Evolutionary conservation across 805 yeast species (phyloP).

Genomic region (Priceomyces medius): DNA sequence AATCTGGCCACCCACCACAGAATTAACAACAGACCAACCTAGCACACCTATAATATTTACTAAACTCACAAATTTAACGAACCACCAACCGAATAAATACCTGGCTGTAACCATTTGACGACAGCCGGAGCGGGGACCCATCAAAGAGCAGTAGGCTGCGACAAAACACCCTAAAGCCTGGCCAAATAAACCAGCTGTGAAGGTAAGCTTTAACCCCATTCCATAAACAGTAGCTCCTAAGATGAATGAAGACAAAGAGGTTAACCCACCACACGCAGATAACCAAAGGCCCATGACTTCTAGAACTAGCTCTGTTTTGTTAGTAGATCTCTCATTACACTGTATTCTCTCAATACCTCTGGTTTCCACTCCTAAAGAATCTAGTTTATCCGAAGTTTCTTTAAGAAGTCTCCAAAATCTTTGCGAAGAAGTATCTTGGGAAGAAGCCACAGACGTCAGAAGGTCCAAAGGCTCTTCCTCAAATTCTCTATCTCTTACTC

Average conservation of each 20-base stretch:
- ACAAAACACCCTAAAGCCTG: conserved; percentile 66
- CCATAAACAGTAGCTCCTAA: conserved; percentile 72
- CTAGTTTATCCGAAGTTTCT: conserved; percentile 30
- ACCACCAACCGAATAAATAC: conserved; percentile 82
- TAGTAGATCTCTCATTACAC: conserved; percentile 61
- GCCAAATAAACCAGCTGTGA: conserved; percentile 63
- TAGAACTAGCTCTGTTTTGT: conserved; percentile 26
- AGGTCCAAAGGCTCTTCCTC: not conserved
- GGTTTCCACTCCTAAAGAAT: conserved; percentile 60
- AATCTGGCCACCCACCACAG: conserved; percentile 86
- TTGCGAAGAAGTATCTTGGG: not conserved
- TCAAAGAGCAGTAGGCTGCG: conserved; percentile 79
- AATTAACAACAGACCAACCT: conserved; percentile 95
- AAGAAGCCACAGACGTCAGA: not conserved
- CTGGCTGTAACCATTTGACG: conserved; percentile 85
- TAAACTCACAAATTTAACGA: conserved; percentile 71
- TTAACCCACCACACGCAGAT: conserved; percentile 83
- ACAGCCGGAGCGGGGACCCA: conserved; percentile 91
- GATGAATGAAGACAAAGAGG: conserved; percentile 83
- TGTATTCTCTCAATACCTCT: conserved; percentile 77
- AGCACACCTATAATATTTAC: conserved; percentile 71
- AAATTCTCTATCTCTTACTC: not conserved
- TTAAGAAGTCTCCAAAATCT: not conserved
- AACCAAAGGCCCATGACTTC: conserved; percentile 74
- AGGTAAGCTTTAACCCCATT: conserved; percentile 63